A percentile compares a stretch with the other conserved stretches of the same genome.
These are phyloP conservation scores for Colletotrichum theobromicola DNA, from an alignment of 2,329 filamentous ascomycete species.

Conservation along the genomic window DNA sequence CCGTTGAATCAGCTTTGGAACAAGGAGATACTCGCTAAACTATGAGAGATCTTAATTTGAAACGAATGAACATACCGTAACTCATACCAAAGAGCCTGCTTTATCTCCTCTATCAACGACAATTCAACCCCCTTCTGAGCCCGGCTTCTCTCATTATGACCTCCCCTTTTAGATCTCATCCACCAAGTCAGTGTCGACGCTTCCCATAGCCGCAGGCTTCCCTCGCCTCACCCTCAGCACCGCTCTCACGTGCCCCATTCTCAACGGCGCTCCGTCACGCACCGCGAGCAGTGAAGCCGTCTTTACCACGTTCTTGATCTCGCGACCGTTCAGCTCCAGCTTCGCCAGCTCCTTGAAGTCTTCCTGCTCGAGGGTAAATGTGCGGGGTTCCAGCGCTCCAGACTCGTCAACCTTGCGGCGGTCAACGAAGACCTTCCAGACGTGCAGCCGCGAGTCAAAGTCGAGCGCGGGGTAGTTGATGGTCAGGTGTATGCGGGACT, in stretches of 20 bases:
- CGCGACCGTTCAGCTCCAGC: background rate
- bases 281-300: background rate
- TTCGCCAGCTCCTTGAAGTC: background rate
- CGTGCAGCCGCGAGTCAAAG: background rate
- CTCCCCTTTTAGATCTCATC: fast-evolving
- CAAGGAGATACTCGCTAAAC: background rate
- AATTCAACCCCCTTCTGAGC: background rate
- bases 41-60: background rate
- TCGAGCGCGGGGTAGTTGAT: background rate
- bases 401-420: background rate
- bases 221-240: background rate
- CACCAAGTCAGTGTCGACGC: fast-evolving
- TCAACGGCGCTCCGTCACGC: background rate
- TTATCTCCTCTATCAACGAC: background rate
- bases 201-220: background rate
- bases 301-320: background rate
- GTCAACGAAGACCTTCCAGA: background rate
- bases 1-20: background rate
- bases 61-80: fast-evolving
- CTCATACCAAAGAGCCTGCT: fast-evolving
- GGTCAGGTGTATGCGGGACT: background rate
- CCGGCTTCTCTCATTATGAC: background rate
- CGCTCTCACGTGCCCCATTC: background rate
- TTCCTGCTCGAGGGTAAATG: background rate
- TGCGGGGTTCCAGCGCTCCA: background rate